Conservation (phyloP, 306 rosid genomes). For the Phaseolus lunatus region DNA sequence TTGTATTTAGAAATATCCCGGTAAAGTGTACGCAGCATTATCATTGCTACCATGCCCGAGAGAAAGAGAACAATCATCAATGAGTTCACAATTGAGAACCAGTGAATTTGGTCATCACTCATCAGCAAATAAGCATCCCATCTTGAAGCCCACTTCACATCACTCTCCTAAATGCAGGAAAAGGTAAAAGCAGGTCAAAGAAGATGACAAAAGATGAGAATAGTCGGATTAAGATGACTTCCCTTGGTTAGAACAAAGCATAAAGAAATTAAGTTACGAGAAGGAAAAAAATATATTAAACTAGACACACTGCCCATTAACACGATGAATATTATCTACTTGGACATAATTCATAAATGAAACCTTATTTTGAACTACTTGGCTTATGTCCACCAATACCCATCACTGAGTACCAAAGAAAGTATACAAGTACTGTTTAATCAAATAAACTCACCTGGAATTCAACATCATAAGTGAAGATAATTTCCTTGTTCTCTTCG, state of each 20-base stretch:
- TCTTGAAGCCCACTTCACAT: slow-evolving; percentile 99
- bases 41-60: slow-evolving; percentile 99
- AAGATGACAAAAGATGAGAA: slow-evolving; percentile 17
- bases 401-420: background rate
- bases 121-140: slow-evolving; percentile 98
- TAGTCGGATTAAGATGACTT: background rate
- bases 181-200: slow-evolving; percentile 34
- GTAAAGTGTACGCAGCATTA: slow-evolving; percentile 93
- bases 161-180: slow-evolving; percentile 71
- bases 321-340: slow-evolving; percentile 22
- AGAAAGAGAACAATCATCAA: slow-evolving; percentile 98
- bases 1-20: slow-evolving; percentile 97
- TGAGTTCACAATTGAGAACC: slow-evolving; percentile 96
- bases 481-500: slow-evolving; percentile 78
- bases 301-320: background rate
- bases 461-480: slow-evolving; percentile 92
- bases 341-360: slow-evolving; percentile 6
- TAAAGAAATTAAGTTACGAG: background rate
- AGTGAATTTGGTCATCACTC: slow-evolving; percentile 95
- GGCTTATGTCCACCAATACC: background rate
- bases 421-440: slow-evolving; percentile 4
- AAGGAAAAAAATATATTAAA: slow-evolving; percentile 10
- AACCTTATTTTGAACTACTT: slow-evolving; percentile 11
- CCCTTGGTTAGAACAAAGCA: background rate
- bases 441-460: slow-evolving; percentile 72